These are phyloP conservation scores for Rutstroemia sp. DNA, from an alignment of 2,329 filamentous ascomycete species.

Conservation along the genomic window DNA sequence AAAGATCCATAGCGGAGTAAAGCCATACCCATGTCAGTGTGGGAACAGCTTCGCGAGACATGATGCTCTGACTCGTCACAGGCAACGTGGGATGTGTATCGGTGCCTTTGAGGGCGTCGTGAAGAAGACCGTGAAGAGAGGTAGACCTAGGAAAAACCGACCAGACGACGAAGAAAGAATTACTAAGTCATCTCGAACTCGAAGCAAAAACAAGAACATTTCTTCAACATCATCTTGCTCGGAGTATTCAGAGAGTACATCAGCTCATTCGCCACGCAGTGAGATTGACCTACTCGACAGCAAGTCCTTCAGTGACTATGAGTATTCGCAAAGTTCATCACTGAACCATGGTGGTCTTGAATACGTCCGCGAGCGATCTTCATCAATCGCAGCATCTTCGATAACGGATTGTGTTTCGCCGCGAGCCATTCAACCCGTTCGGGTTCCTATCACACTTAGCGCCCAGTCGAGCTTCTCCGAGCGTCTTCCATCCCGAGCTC, in stretches of 20 bases:
- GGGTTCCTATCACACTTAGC: slow-evolving; percentile 23
- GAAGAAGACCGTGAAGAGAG: slow-evolving; percentile 59
- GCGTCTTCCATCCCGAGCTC: slow-evolving; percentile 31
- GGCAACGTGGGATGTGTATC: slow-evolving; percentile 93
- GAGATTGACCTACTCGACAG: slow-evolving; percentile 37
- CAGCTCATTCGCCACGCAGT: slow-evolving; percentile 45
- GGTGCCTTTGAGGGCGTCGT: slow-evolving; percentile 82
- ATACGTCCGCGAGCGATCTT: slow-evolving; percentile 24
- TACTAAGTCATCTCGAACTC: slow-evolving; percentile 49
- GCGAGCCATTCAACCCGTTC: slow-evolving; percentile 22
- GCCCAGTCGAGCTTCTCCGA: slow-evolving; percentile 19
- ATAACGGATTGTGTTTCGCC: slow-evolving; percentile 26
- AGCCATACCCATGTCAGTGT: slow-evolving; percentile 90
- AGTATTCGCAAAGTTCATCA: slow-evolving; percentile 29
- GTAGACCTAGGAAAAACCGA: slow-evolving; percentile 54
- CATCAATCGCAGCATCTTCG: slow-evolving; percentile 9
- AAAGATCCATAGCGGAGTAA: slow-evolving; percentile 94
- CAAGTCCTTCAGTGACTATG: slow-evolving; percentile 30
- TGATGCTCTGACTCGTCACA: slow-evolving; percentile 88
- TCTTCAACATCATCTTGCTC: slow-evolving; percentile 44
- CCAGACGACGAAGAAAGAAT: slow-evolving; percentile 44
- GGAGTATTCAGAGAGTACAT: slow-evolving; percentile 49
- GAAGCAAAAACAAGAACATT: slow-evolving; percentile 42
- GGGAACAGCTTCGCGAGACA: slow-evolving; percentile 92
- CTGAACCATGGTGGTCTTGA: slow-evolving; percentile 34